Conservation (phyloP, 257 asterid genomes). For the Prunella vulgaris region DNA sequence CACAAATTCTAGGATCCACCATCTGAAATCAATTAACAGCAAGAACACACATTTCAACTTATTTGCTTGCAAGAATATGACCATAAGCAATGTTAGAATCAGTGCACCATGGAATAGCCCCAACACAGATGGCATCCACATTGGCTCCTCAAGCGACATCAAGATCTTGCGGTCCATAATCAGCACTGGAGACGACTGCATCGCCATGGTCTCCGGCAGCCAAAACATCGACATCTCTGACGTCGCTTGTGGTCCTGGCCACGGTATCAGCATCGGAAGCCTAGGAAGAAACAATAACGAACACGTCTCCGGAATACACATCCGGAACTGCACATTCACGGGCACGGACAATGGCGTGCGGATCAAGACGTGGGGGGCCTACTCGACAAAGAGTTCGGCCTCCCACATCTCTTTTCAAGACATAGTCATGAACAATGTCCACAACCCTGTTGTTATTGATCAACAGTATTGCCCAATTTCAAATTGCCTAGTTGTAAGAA, state of each 20-base stretch:
- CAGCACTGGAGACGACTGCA: conserved; percentile 69
- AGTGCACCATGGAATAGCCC: conserved; percentile 59
- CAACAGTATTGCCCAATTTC: conserved; percentile 51
- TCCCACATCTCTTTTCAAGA: conserved; percentile 37
- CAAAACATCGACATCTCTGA: conserved; percentile 32
- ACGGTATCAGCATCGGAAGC: conserved; percentile 72
- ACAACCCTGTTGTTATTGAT: conserved; percentile 64
- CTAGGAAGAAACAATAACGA: conserved; percentile 41
- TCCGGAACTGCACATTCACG: conserved; percentile 37
- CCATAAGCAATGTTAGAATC: conserved; percentile 34
- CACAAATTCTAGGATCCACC: conserved; percentile 37
- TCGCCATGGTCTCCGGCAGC: conserved; percentile 62
- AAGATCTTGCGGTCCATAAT: conserved; percentile 30
- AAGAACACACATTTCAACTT: conserved; percentile 55
- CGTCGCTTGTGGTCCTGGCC: conserved; percentile 69
- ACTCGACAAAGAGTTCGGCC: conserved; percentile 35
- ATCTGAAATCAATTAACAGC: conserved; percentile 58
- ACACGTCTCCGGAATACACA: conserved; percentile 33
- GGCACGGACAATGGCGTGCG: conserved; percentile 60
- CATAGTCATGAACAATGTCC: conserved; percentile 41
- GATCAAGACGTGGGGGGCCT: conserved; percentile 75
- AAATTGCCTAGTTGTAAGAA: conserved; percentile 36
- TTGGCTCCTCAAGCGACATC: conserved; percentile 47
- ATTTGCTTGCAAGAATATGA: conserved; percentile 48
- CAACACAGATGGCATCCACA: conserved; percentile 67